phyloP scores from a whole-genome alignment of 169 alveolate genomes.

The Plasmodium gaboni region DNA sequence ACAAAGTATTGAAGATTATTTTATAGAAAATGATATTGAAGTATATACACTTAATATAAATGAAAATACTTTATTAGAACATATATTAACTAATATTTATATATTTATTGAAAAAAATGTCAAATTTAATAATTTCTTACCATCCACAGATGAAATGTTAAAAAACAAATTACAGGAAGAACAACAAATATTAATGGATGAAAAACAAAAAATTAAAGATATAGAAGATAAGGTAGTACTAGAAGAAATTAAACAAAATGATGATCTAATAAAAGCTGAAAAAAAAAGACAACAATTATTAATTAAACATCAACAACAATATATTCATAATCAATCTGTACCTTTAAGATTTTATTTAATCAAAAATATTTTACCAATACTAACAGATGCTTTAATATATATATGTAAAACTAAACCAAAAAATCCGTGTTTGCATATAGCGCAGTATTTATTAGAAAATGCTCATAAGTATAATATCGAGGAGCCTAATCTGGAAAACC shows the following conservation, averaged over 20 bases:
- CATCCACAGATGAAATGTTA: constrained; percentile 39
- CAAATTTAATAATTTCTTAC: constrained; percentile 49
- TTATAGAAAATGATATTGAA: constrained; percentile 37
- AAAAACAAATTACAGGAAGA: constrained; percentile 16
- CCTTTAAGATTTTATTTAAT: constrained; percentile 57
- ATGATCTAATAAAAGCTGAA: constrained; percentile 58
- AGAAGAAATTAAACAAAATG: constrained; percentile 41
- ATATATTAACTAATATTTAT: constrained; percentile 40
- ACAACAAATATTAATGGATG: constrained; percentile 6
- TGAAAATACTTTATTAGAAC: constrained; percentile 37
- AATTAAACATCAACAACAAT: constrained; percentile 50
- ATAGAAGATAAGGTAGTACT: constrained; percentile 9
- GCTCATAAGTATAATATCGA: constrained; percentile 68
- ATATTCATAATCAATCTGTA: constrained; percentile 54
- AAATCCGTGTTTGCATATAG: constrained; percentile 67
- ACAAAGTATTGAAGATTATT: constrained; percentile 46
- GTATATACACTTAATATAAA: constrained; percentile 37
- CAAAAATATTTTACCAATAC: constrained; percentile 51
- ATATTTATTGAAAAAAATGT: constrained; percentile 51
- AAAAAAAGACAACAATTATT: constrained; percentile 65
- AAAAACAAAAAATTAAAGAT: constrained; percentile 18
- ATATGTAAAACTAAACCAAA: constrained; percentile 61
- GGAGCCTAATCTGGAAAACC: not conserved
- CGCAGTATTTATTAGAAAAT: constrained; percentile 55
- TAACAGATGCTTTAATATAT: constrained; percentile 69